A percentile compares a stretch with the other conserved stretches of the same genome.
Evolutionary conservation across 2,329 filamentous ascomycete genomes (phyloP).

Genomic region (Blumeria hordei): DNA sequence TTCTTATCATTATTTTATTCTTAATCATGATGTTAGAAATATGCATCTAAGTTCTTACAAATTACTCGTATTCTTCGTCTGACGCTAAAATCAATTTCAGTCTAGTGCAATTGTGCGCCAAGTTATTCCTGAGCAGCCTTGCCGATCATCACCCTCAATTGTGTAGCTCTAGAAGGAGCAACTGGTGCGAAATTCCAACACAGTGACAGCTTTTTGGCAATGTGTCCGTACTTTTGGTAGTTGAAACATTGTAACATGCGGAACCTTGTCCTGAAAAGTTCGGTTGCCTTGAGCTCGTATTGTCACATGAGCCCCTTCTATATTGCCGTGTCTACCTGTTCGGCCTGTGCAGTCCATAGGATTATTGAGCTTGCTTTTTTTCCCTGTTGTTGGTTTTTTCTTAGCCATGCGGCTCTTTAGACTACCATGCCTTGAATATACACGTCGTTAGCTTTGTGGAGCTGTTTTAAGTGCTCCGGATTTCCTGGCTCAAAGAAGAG

Average conservation of each 20-base stretch:
- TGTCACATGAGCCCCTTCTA: background rate
- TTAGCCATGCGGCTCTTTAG: background rate
- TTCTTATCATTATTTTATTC: too few species aligned
- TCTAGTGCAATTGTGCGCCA: too few species aligned
- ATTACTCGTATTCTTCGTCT: too few species aligned
- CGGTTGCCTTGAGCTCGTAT: background rate
- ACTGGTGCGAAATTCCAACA: too few species aligned
- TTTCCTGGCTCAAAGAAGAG: background rate
- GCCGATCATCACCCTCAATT: too few species aligned
- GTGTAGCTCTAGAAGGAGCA: too few species aligned
- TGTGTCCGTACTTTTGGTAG: background rate
- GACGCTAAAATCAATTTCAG: too few species aligned
- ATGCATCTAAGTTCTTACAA: too few species aligned
- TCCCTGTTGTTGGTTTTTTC: background rate
- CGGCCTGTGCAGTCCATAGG: background rate
- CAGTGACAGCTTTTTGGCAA: too few species aligned
- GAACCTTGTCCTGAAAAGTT: background rate
- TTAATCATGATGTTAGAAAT: too few species aligned
- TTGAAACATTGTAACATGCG: background rate
- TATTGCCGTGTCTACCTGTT: background rate
- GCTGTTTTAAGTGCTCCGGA: background rate
- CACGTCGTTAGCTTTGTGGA: background rate
- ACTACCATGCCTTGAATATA: background rate
- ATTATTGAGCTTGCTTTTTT: background rate
- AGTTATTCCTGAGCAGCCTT: too few species aligned